phyloP scores from a whole-genome alignment of 2,329 filamentous ascomycete genomes.

The Arthroderma sp. region DNA sequence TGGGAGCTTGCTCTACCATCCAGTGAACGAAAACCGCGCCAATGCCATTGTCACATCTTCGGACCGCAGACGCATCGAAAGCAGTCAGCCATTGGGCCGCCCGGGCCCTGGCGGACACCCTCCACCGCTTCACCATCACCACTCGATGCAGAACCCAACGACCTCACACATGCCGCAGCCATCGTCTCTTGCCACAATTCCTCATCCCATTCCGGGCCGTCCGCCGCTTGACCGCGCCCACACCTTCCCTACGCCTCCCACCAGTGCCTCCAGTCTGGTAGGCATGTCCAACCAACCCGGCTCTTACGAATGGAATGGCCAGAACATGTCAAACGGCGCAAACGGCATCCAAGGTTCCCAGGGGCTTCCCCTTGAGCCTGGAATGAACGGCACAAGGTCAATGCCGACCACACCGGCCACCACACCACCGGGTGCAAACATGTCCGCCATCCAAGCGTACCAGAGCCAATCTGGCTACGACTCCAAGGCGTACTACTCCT shows the following conservation, averaged over 20 bases:
- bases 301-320: conserved; percentile 66
- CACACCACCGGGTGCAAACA: conserved; percentile 65
- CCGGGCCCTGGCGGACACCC: conserved; percentile 57
- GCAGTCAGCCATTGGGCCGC: conserved; percentile 40
- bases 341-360: conserved; percentile 51
- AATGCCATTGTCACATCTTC: conserved; percentile 77
- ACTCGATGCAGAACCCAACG: conserved; percentile 52
- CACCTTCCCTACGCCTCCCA: conserved; percentile 87
- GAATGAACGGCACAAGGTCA: conserved; percentile 64
- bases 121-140: conserved; percentile 49
- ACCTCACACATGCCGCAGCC: conserved; percentile 54
- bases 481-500: conserved; percentile 67
- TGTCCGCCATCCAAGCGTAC: conserved; percentile 64
- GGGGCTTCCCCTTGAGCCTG: conserved; percentile 69
- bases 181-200: conserved; percentile 46
- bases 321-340: conserved; percentile 49
- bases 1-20: conserved; percentile 83
- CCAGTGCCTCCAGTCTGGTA: conserved; percentile 80
- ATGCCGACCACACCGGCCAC: conserved; percentile 86
- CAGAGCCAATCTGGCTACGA: conserved; percentile 57
- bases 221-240: conserved; percentile 73
- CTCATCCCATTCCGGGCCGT: conserved; percentile 47
- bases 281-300: conserved; percentile 60
- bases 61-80: conserved; percentile 62
- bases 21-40: conserved; percentile 64